These are phyloP conservation scores for Angomonas deanei DNA, from an alignment of 208 protist genomes.

Conservation along the genomic window DNA sequence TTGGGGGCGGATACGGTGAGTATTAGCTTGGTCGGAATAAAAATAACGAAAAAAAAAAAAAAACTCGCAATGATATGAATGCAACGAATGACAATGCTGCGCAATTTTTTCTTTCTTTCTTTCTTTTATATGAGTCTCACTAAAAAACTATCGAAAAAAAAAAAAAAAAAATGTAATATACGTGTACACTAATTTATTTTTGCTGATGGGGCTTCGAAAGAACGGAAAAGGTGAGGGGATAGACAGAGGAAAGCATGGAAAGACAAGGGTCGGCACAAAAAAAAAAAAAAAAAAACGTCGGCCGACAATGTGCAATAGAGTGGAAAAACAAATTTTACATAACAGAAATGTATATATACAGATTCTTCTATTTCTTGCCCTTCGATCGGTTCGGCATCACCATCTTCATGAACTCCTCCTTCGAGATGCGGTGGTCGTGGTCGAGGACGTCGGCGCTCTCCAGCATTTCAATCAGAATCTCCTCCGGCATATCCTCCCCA, in stretches of 20 bases:
- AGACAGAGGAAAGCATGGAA: background rate
- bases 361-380: conserved; percentile 21
- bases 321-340: background rate
- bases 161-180: conserved; percentile 3
- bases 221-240: conserved; percentile 2
- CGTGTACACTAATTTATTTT: background rate
- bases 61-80: too few relatives aligned
- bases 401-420: conserved; percentile 95
- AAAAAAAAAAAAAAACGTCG: too few relatives aligned
- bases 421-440: conserved; percentile 90
- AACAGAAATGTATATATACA: background rate
- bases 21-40: too few relatives aligned
- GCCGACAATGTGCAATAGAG: background rate
- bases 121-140: too few relatives aligned
- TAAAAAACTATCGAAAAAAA: background rate
- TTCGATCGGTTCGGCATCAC: conserved; percentile 40
- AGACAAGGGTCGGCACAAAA: too few relatives aligned
- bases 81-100: background rate
- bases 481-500: conserved; percentile 94
- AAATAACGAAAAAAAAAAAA: too few relatives aligned
- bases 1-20: too few relatives aligned
- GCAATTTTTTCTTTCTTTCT: conserved; percentile 1
- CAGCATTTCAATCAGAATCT: conserved; percentile 95
- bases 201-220: background rate
- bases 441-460: conserved; percentile 92